Evolutionary conservation across 257 asterid species (phyloP).

Genomic region (Nicotiana tabacum): DNA sequence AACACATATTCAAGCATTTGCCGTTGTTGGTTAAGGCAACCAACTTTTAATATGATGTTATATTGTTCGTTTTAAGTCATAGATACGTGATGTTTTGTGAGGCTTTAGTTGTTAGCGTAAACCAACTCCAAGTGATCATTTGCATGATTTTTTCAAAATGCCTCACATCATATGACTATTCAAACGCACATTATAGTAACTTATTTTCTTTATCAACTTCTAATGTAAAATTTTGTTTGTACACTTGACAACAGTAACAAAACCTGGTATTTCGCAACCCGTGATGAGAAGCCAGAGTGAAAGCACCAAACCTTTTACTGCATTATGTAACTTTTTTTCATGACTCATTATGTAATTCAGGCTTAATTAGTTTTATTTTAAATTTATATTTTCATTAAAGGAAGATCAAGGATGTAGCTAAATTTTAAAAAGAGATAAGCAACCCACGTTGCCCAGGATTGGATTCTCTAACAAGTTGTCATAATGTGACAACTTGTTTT

Average conservation of each 20-base stretch:
- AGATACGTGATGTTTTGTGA: background rate
- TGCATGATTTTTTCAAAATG: too few relatives aligned
- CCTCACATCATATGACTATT: background rate
- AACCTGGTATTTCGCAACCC: background rate
- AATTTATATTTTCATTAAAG: background rate
- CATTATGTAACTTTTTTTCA: too few relatives aligned
- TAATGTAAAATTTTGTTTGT: background rate
- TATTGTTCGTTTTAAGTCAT: fast-evolving
- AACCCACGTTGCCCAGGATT: background rate
- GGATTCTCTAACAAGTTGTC: conserved; percentile 6
- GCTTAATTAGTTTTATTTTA: background rate
- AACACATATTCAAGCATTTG: background rate
- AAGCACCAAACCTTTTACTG: background rate
- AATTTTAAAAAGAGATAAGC: background rate
- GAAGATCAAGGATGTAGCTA: background rate
- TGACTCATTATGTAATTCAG: background rate
- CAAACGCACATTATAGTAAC: too few relatives aligned
- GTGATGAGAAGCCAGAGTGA: background rate
- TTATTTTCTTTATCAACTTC: too few relatives aligned
- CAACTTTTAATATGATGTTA: background rate
- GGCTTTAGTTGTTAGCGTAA: background rate
- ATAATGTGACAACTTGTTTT: background rate
- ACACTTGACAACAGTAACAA: background rate
- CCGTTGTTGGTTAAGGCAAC: background rate
- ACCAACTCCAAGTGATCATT: too few relatives aligned